Percentiles rank a stretch among this genome's conserved stretches.
phyloP scores from a whole-genome alignment of 768 basidiomycete species.

The Russula brevipes region DNA sequence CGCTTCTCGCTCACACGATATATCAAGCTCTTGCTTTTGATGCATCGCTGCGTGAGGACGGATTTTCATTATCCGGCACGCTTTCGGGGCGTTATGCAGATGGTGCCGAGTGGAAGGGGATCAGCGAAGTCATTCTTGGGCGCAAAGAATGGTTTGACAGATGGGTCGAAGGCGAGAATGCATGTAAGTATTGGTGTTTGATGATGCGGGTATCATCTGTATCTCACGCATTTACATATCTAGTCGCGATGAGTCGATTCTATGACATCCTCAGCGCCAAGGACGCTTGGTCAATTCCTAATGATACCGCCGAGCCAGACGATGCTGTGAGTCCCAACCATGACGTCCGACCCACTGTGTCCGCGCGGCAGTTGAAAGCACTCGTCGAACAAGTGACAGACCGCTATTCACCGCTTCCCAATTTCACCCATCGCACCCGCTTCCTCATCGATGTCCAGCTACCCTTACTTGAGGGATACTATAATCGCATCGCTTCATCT shows the following conservation, averaged over 20 bases:
- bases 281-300: conserved; percentile 82
- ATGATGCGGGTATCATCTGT: not conserved
- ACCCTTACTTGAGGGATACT: conserved; percentile 75
- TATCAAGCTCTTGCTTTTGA: conserved; percentile 92
- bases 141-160: conserved; percentile 84
- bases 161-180: conserved; percentile 86
- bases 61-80: conserved; percentile 58
- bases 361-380: conserved; percentile 76
- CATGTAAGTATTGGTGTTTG: conserved; percentile 52
- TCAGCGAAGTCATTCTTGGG: conserved; percentile 77
- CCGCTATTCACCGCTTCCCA: conserved; percentile 86
- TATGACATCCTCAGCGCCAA: conserved; percentile 71
- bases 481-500: conserved; percentile 70
- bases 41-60: conserved; percentile 64
- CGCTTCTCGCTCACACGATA: conserved; percentile 90
- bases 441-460: conserved; percentile 86
- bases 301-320: conserved; percentile 48
- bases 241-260: conserved; percentile 88
- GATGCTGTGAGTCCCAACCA: conserved; percentile 10
- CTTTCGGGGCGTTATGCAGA: conserved; percentile 34
- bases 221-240: not conserved
- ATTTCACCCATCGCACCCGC: conserved; percentile 65
- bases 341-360: conserved; percentile 68
- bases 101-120: conserved; percentile 58
- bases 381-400: conserved; percentile 92